Evolutionary conservation across 768 basidiomycete genomes (phyloP).

Genomic region (Russula compacta): DNA sequence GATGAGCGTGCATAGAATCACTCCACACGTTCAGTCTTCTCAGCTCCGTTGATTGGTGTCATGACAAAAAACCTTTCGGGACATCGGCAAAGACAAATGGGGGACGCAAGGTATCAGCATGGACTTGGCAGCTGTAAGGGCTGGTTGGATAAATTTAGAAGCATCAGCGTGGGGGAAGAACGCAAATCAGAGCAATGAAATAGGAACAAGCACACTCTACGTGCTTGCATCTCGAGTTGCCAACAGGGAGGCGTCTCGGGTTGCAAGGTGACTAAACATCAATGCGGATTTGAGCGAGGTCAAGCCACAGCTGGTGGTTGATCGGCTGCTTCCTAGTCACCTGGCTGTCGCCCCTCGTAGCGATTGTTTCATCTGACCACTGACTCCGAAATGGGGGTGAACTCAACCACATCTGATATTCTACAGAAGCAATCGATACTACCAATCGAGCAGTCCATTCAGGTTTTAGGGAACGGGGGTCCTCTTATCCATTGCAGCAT

Average conservation of each 20-base stretch:
- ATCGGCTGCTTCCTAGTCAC: background rate
- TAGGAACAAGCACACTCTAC: background rate
- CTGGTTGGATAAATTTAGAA: background rate
- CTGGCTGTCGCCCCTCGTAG: background rate
- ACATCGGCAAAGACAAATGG: conserved; percentile 40
- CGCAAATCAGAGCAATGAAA: background rate
- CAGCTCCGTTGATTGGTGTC: conserved; percentile 51
- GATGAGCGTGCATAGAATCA: conserved; percentile 61
- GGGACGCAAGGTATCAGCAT: conserved; percentile 53
- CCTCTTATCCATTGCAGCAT: background rate
- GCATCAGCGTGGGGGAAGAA: background rate
- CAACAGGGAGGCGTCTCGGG: background rate
- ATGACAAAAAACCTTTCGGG: conserved; percentile 39
- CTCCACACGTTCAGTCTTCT: conserved; percentile 53
- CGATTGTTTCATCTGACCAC: background rate
- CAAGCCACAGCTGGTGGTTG: background rate
- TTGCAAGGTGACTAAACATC: background rate
- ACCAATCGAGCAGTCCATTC: background rate
- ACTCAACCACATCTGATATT: background rate
- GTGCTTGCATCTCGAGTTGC: background rate
- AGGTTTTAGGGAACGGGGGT: background rate
- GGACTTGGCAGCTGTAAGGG: conserved; percentile 30
- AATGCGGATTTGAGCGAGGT: background rate
- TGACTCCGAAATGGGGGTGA: background rate
- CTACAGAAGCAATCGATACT: background rate